phyloP scores from a whole-genome alignment of 148 eudicot genomes.

The Silene uniflora region DNA sequence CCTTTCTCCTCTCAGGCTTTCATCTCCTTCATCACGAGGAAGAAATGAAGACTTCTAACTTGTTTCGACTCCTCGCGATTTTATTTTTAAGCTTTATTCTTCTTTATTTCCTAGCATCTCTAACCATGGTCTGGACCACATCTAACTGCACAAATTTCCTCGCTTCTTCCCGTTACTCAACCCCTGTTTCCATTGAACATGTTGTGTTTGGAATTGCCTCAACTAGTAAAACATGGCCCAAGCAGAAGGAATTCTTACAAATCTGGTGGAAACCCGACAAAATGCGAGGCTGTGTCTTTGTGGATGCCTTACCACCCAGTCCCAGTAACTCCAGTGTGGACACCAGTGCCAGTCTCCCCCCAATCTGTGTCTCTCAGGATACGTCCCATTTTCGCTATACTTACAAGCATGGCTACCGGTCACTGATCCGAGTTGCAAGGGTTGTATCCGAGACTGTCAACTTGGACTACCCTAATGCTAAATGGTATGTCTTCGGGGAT shows the following conservation, averaged over 20 bases:
- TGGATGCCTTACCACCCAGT: constrained; percentile 30
- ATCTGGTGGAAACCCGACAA: constrained; percentile 66
- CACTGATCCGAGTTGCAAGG: constrained; percentile 59
- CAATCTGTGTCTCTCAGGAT: constrained; percentile 49
- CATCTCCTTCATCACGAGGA: not conserved
- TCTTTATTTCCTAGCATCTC: constrained; percentile 29
- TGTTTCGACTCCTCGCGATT: constrained; percentile 21
- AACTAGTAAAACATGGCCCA: constrained; percentile 39
- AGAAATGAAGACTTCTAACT: constrained; percentile 13
- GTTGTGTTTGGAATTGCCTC: constrained; percentile 67
- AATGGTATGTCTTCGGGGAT: constrained; percentile 89
- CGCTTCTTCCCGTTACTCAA: constrained; percentile 14
- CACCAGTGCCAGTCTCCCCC: constrained; percentile 34
- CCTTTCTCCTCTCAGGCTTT: not conserved
- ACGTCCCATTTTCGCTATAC: constrained; percentile 50
- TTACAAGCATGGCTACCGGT: constrained; percentile 42
- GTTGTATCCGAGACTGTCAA: constrained; percentile 60
- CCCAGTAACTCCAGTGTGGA: not conserved
- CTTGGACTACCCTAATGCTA: constrained; percentile 39
- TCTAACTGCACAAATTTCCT: constrained; percentile 15
- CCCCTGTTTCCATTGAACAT: constrained; percentile 38
- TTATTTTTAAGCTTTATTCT: constrained; percentile 27
- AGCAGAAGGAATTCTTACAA: constrained; percentile 37
- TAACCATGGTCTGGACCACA: constrained; percentile 34
- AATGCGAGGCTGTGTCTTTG: constrained; percentile 65